Base-by-base conservation (phyloP, 345 rosid species). In the Bruguiera gymnorhiza region DNA sequence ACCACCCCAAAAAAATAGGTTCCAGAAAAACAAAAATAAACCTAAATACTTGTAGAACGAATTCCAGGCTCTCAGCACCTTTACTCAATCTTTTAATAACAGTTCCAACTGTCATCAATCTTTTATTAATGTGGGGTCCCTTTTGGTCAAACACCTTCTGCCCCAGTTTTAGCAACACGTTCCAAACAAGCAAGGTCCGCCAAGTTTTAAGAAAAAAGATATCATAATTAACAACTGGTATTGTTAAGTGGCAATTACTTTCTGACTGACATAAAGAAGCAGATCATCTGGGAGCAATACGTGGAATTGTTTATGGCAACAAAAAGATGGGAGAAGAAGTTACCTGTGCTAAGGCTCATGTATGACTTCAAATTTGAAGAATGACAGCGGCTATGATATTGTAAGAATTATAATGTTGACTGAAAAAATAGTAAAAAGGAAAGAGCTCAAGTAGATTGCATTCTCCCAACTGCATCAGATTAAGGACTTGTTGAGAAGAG, bases 161-260 rank as follows among this genome's bases (percentile, higher is more conserved):
- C 98, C 39, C 98, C 98, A 26, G 98, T 94, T 86, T 94, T 94
- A 65, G 96, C 89, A 48, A 97, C 98, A 59, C 97, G 89, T 78
- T 94, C 98, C 63, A 97, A 94, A 75, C 98, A 97, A 79, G 97
- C 98, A 75, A 94, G 89, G 76, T 91, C 97, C 60, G 91, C 98
- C 83, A 94, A 82, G 78, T 94, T 94, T 97, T 94, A 77, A 19
- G 51, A 27, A 60, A 78, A 50, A 51, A 76, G 36, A 74, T 31
- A 77, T 24, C 18, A 68, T 63, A 24, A 52, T 50, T 58, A 56
- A 50, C 32, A 31, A 50, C 48, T 70, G 70, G 69, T 34, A 34
- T 34, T 6, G 37, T 20, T n/a, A 21, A 61, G 55, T 60, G 23
- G 37, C 3, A 34, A 34, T 34, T 0, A 6, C 9, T 34, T 8